Conservation (phyloP, 2,329 filamentous ascomycete genomes). For the Cordyceps javanica region DNA sequence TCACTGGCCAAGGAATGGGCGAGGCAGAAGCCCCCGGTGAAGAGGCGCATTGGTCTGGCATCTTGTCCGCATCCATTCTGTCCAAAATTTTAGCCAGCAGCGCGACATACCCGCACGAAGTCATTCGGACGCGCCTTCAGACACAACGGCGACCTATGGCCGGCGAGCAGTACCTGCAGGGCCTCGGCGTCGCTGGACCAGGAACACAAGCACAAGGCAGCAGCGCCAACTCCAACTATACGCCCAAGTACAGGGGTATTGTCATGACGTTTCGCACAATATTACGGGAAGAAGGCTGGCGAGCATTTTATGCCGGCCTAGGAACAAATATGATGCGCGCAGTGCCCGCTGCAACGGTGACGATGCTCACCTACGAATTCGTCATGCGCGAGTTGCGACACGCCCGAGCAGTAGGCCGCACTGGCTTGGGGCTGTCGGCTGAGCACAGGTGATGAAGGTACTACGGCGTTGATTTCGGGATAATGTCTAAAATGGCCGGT, state of each 20-base stretch:
- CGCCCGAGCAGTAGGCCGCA: constrained; percentile 33
- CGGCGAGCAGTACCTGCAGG: constrained; percentile 46
- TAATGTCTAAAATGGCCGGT: background rate
- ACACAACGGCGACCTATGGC: constrained; percentile 75
- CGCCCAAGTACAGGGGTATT: constrained; percentile 67
- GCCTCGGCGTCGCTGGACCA: constrained; percentile 38
- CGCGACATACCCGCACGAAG: constrained; percentile 95
- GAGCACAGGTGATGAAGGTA: background rate
- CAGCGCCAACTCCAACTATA: constrained; percentile 28
- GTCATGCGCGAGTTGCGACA: constrained; percentile 49
- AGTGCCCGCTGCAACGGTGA: constrained; percentile 91
- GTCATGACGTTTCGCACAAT: constrained; percentile 79
- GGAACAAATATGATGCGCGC: constrained; percentile 97
- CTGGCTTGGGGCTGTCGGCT: constrained; percentile 20
- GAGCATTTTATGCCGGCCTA: constrained; percentile 94
- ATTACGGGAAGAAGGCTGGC: constrained; percentile 85
- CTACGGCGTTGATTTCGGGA: background rate
- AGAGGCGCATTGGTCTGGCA: constrained; percentile 69
- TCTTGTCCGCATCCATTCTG: constrained; percentile 81
- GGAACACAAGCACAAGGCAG: constrained; percentile 27
- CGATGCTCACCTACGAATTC: constrained; percentile 95
- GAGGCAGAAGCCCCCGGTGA: constrained; percentile 39
- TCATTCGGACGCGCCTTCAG: constrained; percentile 86
- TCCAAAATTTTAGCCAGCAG: constrained; percentile 94
- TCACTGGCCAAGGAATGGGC: constrained; percentile 87